Percentiles rank a stretch among this genome's conserved stretches.
These are phyloP conservation scores for Cladosporium oxysporum DNA, from an alignment of 2,329 filamentous ascomycete species.

Conservation along the genomic window DNA sequence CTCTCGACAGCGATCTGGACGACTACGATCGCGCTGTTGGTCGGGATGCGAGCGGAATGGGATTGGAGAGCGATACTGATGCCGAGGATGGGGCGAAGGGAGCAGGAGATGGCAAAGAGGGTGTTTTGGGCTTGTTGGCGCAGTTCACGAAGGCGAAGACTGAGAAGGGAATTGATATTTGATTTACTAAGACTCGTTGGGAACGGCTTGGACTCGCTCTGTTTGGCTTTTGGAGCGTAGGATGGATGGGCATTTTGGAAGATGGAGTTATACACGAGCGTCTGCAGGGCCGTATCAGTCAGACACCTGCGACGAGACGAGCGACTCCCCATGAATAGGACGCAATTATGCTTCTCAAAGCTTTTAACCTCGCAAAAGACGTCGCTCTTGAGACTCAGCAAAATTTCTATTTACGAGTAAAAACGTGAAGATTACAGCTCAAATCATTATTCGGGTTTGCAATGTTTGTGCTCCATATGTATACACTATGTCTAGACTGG, in stretches of 20 bases:
- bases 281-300: neutral
- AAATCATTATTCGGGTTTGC: neutral
- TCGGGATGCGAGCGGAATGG: conserved; percentile 22
- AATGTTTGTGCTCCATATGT: neutral
- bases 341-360: neutral
- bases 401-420: too few species aligned
- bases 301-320: neutral
- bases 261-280: neutral
- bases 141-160: conserved; percentile 66
- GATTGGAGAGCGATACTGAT: conserved; percentile 39
- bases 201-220: neutral
- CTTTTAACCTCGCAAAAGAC: neutral
- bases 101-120: conserved; percentile 46
- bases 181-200: neutral
- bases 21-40: conserved; percentile 47
- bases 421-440: neutral
- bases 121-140: conserved; percentile 65
- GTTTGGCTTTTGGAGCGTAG: neutral
- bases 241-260: neutral
- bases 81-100: conserved; percentile 37
- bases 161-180: conserved; percentile 42
- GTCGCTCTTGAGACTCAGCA: neutral
- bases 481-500: conserved; percentile 2
- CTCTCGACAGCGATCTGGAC: conserved; percentile 60
- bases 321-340: neutral